These are phyloP conservation scores for Microglena sp. DNA, from an alignment of 139 green algal genomes.

Conservation along the genomic window DNA sequence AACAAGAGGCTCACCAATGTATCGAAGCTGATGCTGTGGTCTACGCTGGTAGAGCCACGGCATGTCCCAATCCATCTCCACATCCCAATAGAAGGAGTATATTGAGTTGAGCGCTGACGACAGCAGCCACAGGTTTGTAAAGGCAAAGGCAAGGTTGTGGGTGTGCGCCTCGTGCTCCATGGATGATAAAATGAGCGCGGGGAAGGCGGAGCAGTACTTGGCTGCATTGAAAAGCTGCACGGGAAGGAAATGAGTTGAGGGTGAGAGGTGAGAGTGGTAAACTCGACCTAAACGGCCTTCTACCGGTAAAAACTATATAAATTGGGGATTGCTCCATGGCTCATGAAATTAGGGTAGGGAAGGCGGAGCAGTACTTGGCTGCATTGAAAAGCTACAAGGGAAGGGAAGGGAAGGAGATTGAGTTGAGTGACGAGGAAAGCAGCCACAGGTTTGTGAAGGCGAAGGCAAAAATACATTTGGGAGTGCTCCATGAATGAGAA, in stretches of 20 bases:
- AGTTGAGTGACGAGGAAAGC: slow-evolving; percentile 64
- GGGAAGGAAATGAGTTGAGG: not conserved
- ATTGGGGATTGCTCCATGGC: slow-evolving; percentile 58
- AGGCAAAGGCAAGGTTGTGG: slow-evolving; percentile 18
- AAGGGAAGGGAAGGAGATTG: slow-evolving; percentile 51
- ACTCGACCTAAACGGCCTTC: no score
- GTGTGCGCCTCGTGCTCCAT: slow-evolving; percentile 69
- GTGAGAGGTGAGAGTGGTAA: not conserved
- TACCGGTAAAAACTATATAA: no score
- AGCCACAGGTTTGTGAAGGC: slow-evolving; percentile 70
- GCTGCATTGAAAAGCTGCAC: slow-evolving; percentile 73
- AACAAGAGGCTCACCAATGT: no score
- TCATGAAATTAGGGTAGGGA: slow-evolving; percentile 81
- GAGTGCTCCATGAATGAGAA: slow-evolving; percentile 65
- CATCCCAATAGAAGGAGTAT: slow-evolving; percentile 94
- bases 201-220: slow-evolving; percentile 93
- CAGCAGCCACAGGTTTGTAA: slow-evolving; percentile 65
- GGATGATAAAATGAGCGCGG: slow-evolving; percentile 74
- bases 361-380: slow-evolving; percentile 86
- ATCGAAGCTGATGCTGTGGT: no score
- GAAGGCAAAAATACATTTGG: slow-evolving; percentile 31
- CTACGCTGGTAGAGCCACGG: no score
- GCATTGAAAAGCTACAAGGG: slow-evolving; percentile 66
- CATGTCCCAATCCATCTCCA: slow-evolving; percentile 93
- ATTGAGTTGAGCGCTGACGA: slow-evolving; percentile 67